Evolutionary conservation across 345 rosid species (phyloP).

Genomic region (Microthlaspi erraticum): DNA sequence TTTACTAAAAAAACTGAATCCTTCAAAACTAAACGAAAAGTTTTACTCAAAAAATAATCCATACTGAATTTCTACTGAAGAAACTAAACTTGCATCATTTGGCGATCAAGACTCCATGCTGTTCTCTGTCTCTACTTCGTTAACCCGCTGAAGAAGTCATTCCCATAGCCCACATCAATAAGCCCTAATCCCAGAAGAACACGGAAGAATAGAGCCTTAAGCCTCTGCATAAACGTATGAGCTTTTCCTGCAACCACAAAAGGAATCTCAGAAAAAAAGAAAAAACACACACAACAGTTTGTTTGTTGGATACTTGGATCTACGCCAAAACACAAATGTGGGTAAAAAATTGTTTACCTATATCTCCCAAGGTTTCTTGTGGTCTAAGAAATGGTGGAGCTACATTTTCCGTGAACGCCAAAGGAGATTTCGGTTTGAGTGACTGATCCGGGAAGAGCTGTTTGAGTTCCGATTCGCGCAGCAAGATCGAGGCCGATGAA

Average conservation of each 20-base stretch:
- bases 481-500: conserved; percentile 35
- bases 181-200: conserved; percentile 69
- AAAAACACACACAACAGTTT: conserved; percentile 8
- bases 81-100: conserved; percentile 23
- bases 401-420: conserved; percentile 36
- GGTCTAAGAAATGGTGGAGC: conserved; percentile 23
- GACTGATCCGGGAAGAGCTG: conserved; percentile 32
- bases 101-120: neutral
- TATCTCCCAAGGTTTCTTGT: conserved; percentile 37
- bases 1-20: conserved; percentile 2
- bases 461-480: conserved; percentile 28
- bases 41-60: conserved; percentile 11
- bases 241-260: conserved; percentile 50
- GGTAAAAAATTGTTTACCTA: conserved; percentile 50
- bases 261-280: conserved; percentile 16
- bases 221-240: conserved; percentile 44
- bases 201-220: conserved; percentile 46
- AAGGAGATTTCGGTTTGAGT: conserved; percentile 45
- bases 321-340: conserved; percentile 7
- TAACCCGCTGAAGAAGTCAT: conserved; percentile 77
- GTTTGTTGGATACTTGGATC: neutral
- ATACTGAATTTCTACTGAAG: conserved; percentile 7
- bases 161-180: conserved; percentile 54
- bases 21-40: neutral
- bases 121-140: conserved; percentile 26